Evolutionary conservation across 495 filamentous ascomycete genomes (phyloP).

Genomic region (Rusavskia elegans): DNA sequence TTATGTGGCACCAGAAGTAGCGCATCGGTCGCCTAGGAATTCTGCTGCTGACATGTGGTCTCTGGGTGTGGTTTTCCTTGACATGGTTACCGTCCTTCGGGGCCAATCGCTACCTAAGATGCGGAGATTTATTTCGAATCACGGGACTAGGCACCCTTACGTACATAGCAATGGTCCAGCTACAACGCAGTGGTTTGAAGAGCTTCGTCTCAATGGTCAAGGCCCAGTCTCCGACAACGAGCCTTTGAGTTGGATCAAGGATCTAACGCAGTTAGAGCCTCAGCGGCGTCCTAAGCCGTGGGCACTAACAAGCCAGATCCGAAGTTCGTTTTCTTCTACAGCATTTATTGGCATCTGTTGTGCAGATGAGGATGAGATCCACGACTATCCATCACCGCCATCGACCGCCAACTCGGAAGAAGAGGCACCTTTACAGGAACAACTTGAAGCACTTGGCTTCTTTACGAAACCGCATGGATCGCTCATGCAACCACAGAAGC

Average conservation of each 20-base stretch:
- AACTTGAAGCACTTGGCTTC: too few relatives aligned
- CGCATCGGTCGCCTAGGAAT: constrained; percentile 10
- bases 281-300: constrained; percentile 3
- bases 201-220: background rate
- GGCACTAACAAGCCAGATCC: constrained; percentile 1
- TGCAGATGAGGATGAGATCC: background rate
- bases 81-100: constrained; percentile 22
- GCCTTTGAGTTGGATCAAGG: constrained; percentile 6
- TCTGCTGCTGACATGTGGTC: constrained; percentile 23
- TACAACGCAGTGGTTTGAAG: constrained; percentile 4
- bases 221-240: constrained; percentile 3
- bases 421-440: too few relatives aligned
- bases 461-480: too few relatives aligned
- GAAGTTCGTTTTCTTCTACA: background rate
- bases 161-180: background rate
- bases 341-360: constrained; percentile 2
- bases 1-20: constrained; percentile 22
- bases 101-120: constrained; percentile 3
- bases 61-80: constrained; percentile 26
- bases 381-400: too few relatives aligned
- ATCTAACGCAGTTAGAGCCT: constrained; percentile 3
- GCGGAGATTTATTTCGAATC: background rate
- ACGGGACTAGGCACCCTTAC: constrained; percentile 1
- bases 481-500: too few relatives aligned
- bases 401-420: too few relatives aligned